Conservation (phyloP, 768 basidiomycete species). For the Mycena metata region DNA sequence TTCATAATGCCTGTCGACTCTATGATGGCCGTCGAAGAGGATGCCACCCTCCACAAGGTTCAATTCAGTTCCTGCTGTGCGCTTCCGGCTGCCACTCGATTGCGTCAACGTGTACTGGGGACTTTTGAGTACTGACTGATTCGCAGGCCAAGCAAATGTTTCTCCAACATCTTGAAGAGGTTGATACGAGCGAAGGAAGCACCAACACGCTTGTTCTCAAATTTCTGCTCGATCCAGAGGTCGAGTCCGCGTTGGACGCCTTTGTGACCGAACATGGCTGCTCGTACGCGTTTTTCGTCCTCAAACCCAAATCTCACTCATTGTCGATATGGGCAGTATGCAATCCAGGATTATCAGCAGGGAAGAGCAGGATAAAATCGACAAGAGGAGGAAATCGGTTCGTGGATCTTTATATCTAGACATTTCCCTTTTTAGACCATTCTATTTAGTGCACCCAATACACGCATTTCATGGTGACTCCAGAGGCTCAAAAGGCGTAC, state of each 20-base stretch:
- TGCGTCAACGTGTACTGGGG: not conserved
- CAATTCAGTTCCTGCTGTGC: not conserved
- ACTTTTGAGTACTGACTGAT: not conserved
- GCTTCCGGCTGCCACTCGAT: not conserved
- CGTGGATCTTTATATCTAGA: not conserved
- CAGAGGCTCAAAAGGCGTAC: slow-evolving; percentile 33
- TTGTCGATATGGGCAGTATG: slow-evolving; percentile 1
- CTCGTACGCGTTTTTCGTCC: slow-evolving; percentile 6
- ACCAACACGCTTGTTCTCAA: slow-evolving; percentile 17
- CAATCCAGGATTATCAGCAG: slow-evolving; percentile 5
- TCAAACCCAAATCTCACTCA: not conserved
- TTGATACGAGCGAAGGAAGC: slow-evolving; percentile 16
- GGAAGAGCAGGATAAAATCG: slow-evolving; percentile 22
- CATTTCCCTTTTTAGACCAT: not conserved
- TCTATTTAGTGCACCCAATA: slow-evolving; percentile 23
- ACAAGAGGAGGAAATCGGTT: slow-evolving; percentile 11
- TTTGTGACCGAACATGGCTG: slow-evolving; percentile 22
- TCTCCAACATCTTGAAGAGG: slow-evolving; percentile 17
- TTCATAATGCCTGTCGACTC: too few species aligned
- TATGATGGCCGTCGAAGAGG: not conserved
- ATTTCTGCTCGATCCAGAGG: slow-evolving; percentile 4
- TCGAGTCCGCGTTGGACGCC: not conserved
- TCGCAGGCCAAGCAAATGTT: slow-evolving; percentile 26
- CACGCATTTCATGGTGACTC: slow-evolving; percentile 33
- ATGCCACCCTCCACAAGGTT: slow-evolving; percentile 25